These are phyloP conservation scores for Protea cynaroides DNA, from an alignment of 164 flowering plant genomes.

Conservation along the genomic window DNA sequence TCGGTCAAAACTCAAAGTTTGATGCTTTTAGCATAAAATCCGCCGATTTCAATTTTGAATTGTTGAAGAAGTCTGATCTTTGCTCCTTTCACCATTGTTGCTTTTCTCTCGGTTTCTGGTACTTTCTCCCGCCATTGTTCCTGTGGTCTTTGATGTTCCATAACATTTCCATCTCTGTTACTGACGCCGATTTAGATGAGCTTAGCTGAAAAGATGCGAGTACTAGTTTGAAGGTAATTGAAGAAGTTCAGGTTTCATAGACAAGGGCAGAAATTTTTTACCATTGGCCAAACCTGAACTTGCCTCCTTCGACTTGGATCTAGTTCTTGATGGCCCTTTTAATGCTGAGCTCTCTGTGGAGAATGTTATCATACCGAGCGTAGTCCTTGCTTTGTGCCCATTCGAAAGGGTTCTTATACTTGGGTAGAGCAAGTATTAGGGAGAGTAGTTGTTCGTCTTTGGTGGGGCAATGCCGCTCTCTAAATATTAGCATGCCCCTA, in stretches of 20 bases:
- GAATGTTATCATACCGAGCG: constrained; percentile 93
- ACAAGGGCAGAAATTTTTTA: too few species aligned
- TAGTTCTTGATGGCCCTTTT: constrained; percentile 96
- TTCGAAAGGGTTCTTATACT: constrained; percentile 84
- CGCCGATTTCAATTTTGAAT: neutral
- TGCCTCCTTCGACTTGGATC: constrained; percentile 92
- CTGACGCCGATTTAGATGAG: constrained; percentile 62
- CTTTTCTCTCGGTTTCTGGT: neutral
- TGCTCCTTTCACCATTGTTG: too few species aligned
- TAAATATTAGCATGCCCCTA: constrained; percentile 60
- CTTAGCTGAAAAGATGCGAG: constrained; percentile 31
- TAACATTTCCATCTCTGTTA: constrained; percentile 42
- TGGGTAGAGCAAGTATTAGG: constrained; percentile 85
- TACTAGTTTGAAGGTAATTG: constrained; percentile 52
- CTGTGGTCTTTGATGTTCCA: too few species aligned
- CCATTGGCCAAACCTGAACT: constrained; percentile 74
- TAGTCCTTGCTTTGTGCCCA: constrained; percentile 97
- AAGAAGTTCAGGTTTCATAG: constrained; percentile 34
- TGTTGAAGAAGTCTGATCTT: neutral
- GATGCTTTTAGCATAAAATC: too few species aligned
- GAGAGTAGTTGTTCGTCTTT: constrained; percentile 63
- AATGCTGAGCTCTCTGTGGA: constrained; percentile 87
- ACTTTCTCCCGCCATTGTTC: neutral
- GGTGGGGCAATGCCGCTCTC: constrained; percentile 86
- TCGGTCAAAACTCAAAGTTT: too few species aligned